Base-by-base conservation (phyloP, 2,329 filamentous ascomycete species). In the Fusarium illudens region DNA sequence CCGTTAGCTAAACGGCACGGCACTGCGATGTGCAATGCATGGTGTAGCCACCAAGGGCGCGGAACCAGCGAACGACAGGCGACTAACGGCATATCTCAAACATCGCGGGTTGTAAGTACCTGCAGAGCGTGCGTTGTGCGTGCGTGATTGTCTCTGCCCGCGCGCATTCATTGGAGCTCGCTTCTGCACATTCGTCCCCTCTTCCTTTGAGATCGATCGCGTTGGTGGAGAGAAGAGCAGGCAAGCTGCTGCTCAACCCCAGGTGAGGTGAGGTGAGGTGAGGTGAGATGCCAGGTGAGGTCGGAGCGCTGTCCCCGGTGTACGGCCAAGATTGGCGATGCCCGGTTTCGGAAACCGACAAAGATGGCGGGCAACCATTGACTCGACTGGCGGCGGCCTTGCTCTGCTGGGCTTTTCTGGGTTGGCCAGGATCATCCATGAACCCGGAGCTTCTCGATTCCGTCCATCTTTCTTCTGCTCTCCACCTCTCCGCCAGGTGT, bases 11-110 rank as follows among this genome's bases (percentile, higher is more conserved):
- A 46, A 65, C 61, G 58, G 61, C 58, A 63, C 71, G 67, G 68
- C 70, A 71, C 60, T 62, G 62, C 44, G 61, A 73, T 63, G 65
- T 55, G 65, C 42, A 54, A 62, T 68, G 67, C 71, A 62, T 67
- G 59, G 53, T 39, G 62, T 55, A 65, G 59, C 52, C 64, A 60
- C 60, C 62, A 67, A 71, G 60, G 57, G 27, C 55, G 61, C 59
- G 61, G 59, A 57, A 65, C 51, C 36, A 63, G 58, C 51, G 49
- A 55, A 42, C 58, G 48, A 58, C 30, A 61, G 60, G 61, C 52
- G 48, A 52, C 65, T 55, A 64, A 66, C 51, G 42, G 53, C 49
- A 53, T 27, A 59, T 39, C 59, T 57, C 48, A 48, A 53, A 39
- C 30, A 59, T 33, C 46, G 25, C 19, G 36, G 49, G 34, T 37